phyloP scores from a whole-genome alignment of 495 filamentous ascomycete genomes.

The Penicillium flavigenum region DNA sequence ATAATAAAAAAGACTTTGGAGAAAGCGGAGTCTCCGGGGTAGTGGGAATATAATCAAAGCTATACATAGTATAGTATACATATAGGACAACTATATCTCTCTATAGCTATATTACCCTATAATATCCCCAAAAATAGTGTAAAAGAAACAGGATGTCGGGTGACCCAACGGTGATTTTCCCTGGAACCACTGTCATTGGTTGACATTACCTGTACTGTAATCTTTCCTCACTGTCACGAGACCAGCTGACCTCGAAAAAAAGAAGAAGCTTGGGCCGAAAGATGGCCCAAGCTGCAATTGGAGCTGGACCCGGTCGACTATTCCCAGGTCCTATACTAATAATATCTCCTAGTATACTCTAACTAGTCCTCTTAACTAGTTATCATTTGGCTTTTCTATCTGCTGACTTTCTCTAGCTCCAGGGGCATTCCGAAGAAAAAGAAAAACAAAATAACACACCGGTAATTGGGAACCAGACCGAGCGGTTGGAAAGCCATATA shows the following conservation, averaged over 20 bases:
- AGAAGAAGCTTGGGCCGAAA: constrained; percentile 24
- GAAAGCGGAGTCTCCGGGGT: constrained; percentile 13
- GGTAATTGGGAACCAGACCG: constrained; percentile 1
- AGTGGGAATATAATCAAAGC: not conserved
- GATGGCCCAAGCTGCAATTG: constrained; percentile 6
- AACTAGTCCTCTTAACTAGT: too few relatives aligned
- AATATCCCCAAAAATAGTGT: not conserved
- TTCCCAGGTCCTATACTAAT: not conserved
- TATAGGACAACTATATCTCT: not conserved
- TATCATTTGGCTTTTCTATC: not conserved
- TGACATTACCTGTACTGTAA: constrained; percentile 1
- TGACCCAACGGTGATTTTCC: constrained; percentile 36
- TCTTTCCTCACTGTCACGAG: not conserved
- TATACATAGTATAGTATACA: not conserved
- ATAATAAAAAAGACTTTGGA: not conserved
- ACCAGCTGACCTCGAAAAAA: constrained; percentile 25
- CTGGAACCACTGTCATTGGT: constrained; percentile 25
- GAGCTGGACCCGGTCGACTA: not conserved
- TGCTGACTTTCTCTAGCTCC: not conserved
- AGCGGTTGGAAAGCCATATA: constrained; percentile 1
- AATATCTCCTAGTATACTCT: not conserved
- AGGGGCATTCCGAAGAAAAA: not conserved
- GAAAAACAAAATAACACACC: not conserved
- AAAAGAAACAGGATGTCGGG: constrained; percentile 23
- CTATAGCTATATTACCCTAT: not conserved